These are phyloP conservation scores for Nigrospora osmanthi DNA, from an alignment of 2,329 filamentous ascomycete species.

Conservation along the genomic window DNA sequence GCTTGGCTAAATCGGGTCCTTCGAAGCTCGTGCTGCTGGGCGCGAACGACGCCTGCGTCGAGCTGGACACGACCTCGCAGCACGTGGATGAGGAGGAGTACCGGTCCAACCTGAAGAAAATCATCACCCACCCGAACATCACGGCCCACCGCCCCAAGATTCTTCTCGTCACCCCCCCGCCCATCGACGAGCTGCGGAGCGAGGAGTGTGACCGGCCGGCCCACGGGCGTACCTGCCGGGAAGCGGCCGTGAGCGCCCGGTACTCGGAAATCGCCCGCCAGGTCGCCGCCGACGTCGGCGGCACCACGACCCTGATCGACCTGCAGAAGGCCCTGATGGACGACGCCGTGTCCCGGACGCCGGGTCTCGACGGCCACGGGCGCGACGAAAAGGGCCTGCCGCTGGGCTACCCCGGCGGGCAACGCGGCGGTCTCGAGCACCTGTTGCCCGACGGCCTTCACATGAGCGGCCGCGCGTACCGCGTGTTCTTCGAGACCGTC, in stretches of 20 bases:
- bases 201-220: conserved; percentile 34
- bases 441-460: conserved; percentile 53
- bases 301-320: conserved; percentile 65
- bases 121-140: conserved; percentile 66
- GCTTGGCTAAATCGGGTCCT: too few relatives aligned
- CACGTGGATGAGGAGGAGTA: conserved; percentile 73
- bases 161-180: conserved; percentile 75
- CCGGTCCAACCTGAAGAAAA: conserved; percentile 60
- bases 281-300: conserved; percentile 62
- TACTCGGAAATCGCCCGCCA: conserved; percentile 54
- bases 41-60: conserved; percentile 79
- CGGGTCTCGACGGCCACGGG: conserved; percentile 41
- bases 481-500: conserved; percentile 41
- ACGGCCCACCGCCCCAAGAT: conserved; percentile 63
- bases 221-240: conserved; percentile 35
- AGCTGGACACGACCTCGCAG: conserved; percentile 56
- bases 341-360: conserved; percentile 52
- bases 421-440: conserved; percentile 40
- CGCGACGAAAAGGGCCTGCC: conserved; percentile 33
- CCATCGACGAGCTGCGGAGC: conserved; percentile 68
- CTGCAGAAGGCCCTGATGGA: conserved; percentile 74
- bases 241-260: conserved; percentile 40
- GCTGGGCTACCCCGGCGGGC: conserved; percentile 43
- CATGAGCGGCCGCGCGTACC: conserved; percentile 45
- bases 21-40: conserved; percentile 70